Evolutionary conservation across 495 filamentous ascomycete species (phyloP).

Genomic region (Tuber borchii): DNA sequence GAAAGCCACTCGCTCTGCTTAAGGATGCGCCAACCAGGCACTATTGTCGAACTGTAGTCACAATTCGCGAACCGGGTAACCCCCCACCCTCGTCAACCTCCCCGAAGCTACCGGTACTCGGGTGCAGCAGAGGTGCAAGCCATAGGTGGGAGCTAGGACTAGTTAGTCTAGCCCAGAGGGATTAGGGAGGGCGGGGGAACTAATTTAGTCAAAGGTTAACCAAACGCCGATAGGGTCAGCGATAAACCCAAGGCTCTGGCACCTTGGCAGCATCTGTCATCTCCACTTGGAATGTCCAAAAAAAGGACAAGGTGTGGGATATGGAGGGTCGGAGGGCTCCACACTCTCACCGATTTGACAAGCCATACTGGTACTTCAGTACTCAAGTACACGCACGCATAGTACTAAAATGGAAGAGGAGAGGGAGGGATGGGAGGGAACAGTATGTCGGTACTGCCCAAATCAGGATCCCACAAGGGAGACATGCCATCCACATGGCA

Average conservation of each 20-base stretch:
- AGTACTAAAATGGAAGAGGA: neutral
- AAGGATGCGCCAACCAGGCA: too few relatives aligned
- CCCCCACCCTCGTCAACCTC: neutral
- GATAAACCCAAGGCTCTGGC: neutral
- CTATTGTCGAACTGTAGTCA: neutral
- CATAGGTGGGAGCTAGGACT: neutral
- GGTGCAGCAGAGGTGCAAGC: neutral
- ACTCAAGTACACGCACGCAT: neutral
- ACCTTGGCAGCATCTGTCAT: neutral
- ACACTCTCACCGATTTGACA: neutral
- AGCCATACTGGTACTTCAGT: neutral
- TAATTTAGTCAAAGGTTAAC: neutral
- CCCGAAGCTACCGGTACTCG: neutral
- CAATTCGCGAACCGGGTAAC: neutral
- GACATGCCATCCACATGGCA: neutral
- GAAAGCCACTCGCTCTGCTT: neutral
- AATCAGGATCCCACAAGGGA: neutral
- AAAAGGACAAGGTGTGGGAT: neutral
- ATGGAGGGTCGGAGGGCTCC: neutral
- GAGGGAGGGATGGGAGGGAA: neutral
- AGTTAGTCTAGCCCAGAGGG: neutral
- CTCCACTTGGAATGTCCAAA: neutral
- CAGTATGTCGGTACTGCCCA: neutral
- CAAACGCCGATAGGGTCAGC: neutral
- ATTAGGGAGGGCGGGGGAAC: neutral